Base-by-base conservation (phyloP, 2,329 filamentous ascomycete genomes). In the Capronia epimyces region DNA sequence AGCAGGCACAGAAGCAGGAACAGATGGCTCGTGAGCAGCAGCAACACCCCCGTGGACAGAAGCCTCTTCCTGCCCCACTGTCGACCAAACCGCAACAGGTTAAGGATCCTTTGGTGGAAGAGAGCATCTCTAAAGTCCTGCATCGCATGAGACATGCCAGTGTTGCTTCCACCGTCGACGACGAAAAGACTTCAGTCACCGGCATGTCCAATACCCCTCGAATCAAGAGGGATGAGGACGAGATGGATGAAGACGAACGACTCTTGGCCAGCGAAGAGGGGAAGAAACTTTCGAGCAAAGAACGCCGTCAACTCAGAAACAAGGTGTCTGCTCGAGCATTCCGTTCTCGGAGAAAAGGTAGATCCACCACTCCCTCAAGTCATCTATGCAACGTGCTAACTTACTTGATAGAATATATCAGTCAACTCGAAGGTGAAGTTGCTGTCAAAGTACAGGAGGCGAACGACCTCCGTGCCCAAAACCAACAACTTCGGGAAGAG, bases 231-330 rank as follows among this genome's bases (percentile, higher is more conserved):
- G 89, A 96, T 39, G 90, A 97, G 64, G 90, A 96, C 56, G 91
- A 97, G 46, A 97, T 98, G 91, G 93, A 98, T 62, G 91, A 96
- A 69, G 93, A 97, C 63, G 93, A 97, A 76, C 81, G 88, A 60
- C 77, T 96, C 8, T 77, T 96, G 42, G 89, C 89, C n/a, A 96
- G 89, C 55, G 93, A 98, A 64, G 91, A 96, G 72, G 93, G 91
- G 64, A 98, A 98, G 83, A 96, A 96, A 76, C 80, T 98, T n/a
- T 93, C 84, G 71, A 95, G 89, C 76, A 97, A 97, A 74, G 90
- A 97, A 72, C 84, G 93, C 54, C 84, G 93, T 60, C 93, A 97
- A 71, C 79, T 98, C n/a, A 83, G 93, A 58, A 98, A 98, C 80
- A 98, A 98, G 74, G 93, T 98, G 3, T 98, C 93, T 36, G 93